These are phyloP conservation scores for Globisporangium paroecandrum DNA, from an alignment of 352 stramenopile genomes.

Conservation along the genomic window DNA sequence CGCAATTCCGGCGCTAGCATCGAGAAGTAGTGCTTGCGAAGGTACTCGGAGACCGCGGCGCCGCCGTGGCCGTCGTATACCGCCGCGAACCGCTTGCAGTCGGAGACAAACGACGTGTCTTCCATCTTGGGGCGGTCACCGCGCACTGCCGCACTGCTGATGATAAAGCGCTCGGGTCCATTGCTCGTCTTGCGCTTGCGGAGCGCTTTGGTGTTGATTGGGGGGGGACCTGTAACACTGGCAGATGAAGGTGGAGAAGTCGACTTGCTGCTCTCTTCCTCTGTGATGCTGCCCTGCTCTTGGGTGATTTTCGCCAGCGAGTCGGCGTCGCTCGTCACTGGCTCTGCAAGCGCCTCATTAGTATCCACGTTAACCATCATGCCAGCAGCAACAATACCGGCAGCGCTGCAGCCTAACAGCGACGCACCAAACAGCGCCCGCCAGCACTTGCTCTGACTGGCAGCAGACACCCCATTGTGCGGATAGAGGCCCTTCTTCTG, in stretches of 20 bases:
- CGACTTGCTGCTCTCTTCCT: background rate
- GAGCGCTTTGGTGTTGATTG: slow-evolving; percentile 14
- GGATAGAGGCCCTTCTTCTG: background rate
- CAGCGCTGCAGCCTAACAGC: background rate
- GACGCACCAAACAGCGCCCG: slow-evolving; percentile 6
- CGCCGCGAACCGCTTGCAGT: slow-evolving; percentile 75
- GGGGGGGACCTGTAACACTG: background rate
- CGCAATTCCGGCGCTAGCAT: slow-evolving; percentile 47
- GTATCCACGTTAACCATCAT: background rate
- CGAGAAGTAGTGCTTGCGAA: slow-evolving; percentile 58
- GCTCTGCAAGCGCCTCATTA: background rate
- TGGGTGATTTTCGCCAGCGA: background rate
- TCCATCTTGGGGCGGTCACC: slow-evolving; percentile 80
- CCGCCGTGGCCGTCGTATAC: slow-evolving; percentile 86
- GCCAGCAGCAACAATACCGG: background rate
- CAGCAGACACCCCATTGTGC: background rate
- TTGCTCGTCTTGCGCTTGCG: slow-evolving; percentile 50
- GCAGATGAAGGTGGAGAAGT: background rate
- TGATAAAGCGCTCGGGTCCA: slow-evolving; percentile 31
- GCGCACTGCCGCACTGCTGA: slow-evolving; percentile 70
- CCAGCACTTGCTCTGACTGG: background rate
- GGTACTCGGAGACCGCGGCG: slow-evolving; percentile 57
- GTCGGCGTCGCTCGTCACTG: background rate
- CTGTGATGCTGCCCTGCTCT: background rate
- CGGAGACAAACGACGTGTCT: slow-evolving; percentile 78